phyloP scores from a whole-genome alignment of 129 eudicot species.

The Chrysanthemum lavandulifolium region DNA sequence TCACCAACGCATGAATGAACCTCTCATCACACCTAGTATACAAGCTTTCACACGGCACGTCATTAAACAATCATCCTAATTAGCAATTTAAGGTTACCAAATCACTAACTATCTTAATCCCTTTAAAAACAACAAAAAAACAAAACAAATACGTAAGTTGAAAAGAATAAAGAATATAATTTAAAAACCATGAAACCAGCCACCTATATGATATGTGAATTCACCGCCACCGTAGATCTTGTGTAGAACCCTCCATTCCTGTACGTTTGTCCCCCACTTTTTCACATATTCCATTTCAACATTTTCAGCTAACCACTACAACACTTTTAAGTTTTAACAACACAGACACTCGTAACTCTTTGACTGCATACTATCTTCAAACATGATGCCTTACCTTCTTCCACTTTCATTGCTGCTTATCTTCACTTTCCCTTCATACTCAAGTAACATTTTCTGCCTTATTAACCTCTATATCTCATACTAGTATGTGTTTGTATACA shows the following conservation, averaged over 20 bases:
- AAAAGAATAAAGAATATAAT: too few species aligned
- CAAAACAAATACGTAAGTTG: too few species aligned
- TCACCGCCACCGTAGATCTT: constrained; percentile 26
- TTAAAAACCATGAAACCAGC: too few species aligned
- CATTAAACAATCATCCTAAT: too few species aligned
- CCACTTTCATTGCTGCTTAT: constrained; percentile 34
- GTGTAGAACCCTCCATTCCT: constrained; percentile 26
- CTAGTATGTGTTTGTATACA: not conserved
- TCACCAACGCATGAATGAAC: too few species aligned
- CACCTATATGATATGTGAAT: too few species aligned
- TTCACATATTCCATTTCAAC: not conserved
- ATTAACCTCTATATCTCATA: not conserved
- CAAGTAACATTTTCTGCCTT: constrained; percentile 46
- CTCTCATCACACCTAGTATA: too few species aligned
- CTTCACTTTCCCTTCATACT: constrained; percentile 46
- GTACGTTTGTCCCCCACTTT: constrained; percentile 24
- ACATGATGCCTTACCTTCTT: constrained; percentile 42
- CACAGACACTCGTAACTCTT: not conserved
- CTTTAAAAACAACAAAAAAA: too few species aligned
- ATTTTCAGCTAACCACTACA: not conserved
- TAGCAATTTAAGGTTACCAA: too few species aligned
- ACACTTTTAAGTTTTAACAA: too few species aligned
- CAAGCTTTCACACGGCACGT: too few species aligned
- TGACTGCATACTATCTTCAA: not conserved
- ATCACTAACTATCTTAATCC: too few species aligned